Conservation (phyloP, 805 yeast genomes). For the Martiniozyma abietophila region DNA sequence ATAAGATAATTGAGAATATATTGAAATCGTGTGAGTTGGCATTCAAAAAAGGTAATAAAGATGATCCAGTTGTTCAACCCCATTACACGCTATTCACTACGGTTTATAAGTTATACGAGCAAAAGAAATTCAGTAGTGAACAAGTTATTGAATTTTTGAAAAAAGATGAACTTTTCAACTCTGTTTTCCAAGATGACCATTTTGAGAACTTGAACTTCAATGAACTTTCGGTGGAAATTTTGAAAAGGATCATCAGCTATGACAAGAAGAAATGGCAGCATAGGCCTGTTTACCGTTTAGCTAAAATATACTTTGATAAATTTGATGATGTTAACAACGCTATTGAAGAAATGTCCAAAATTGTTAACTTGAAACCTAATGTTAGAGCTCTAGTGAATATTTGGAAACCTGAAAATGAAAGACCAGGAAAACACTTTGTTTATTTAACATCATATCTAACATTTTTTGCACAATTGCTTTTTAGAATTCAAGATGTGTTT, state of each 20-base stretch:
- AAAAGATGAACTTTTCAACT: conserved; percentile 27
- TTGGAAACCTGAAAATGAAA: conserved; percentile 89
- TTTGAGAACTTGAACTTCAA: conserved; percentile 22
- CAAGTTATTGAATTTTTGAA: conserved; percentile 33
- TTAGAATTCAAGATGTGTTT: conserved; percentile 44
- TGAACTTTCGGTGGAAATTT: conserved; percentile 32
- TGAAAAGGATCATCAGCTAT: conserved; percentile 37
- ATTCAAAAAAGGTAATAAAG: conserved; percentile 26
- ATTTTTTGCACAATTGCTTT: conserved; percentile 51
- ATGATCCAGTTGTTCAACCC: conserved; percentile 66
- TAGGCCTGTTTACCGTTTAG: conserved; percentile 64
- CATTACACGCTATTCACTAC: conserved; percentile 57
- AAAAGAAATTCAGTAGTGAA: conserved; percentile 25
- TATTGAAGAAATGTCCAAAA: conserved; percentile 47
- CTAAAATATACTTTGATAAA: conserved; percentile 50
- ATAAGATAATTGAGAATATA: conserved; percentile 32
- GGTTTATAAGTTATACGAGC: conserved; percentile 45
- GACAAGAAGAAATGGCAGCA: conserved; percentile 94
- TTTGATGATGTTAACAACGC: conserved; percentile 47
- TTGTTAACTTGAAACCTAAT: conserved; percentile 57
- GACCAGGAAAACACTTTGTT: conserved; percentile 88
- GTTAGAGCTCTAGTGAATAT: conserved; percentile 69
- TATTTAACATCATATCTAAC: conserved; percentile 62
- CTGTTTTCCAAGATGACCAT: conserved; percentile 1
- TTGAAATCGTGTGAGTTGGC: conserved; percentile 38